Conservation (phyloP, 805 yeast species). For the Candida tibetensis region DNA sequence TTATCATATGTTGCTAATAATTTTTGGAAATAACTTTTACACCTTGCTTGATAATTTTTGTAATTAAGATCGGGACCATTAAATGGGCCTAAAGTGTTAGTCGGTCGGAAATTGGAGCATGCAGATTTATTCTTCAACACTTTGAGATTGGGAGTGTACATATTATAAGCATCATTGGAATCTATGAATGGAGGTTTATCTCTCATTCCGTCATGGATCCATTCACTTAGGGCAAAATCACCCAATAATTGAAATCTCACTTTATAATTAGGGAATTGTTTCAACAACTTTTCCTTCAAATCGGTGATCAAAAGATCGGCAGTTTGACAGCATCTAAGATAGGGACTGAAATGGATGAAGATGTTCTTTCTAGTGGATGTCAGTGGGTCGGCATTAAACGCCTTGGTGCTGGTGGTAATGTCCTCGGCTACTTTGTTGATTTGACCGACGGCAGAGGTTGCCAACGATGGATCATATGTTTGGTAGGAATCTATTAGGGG, state of each 20-base stretch:
- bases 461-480: constrained; percentile 38
- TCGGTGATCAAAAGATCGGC: constrained; percentile 38
- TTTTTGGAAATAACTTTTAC: constrained; percentile 39
- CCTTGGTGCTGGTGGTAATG: constrained; percentile 21
- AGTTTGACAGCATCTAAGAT: constrained; percentile 43
- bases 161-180: constrained; percentile 44
- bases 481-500: constrained; percentile 28
- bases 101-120: constrained; percentile 42
- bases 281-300: constrained; percentile 21
- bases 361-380: constrained; percentile 26
- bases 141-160: constrained; percentile 44
- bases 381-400: constrained; percentile 14
- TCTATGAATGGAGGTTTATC: constrained; percentile 42
- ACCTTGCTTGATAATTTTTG: constrained; percentile 37
- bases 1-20: constrained; percentile 42
- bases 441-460: constrained; percentile 26
- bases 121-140: constrained; percentile 29
- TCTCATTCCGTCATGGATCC: constrained; percentile 45
- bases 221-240: constrained; percentile 45
- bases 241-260: constrained; percentile 38
- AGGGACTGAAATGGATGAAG: constrained; percentile 42
- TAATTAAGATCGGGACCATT: constrained; percentile 41
- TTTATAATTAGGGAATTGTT: constrained; percentile 27
- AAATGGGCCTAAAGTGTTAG: constrained; percentile 40
- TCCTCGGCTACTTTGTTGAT: constrained; percentile 27